These are phyloP conservation scores for Aspergillus nanangensis DNA, from an alignment of 495 filamentous ascomycete species.

Conservation along the genomic window DNA sequence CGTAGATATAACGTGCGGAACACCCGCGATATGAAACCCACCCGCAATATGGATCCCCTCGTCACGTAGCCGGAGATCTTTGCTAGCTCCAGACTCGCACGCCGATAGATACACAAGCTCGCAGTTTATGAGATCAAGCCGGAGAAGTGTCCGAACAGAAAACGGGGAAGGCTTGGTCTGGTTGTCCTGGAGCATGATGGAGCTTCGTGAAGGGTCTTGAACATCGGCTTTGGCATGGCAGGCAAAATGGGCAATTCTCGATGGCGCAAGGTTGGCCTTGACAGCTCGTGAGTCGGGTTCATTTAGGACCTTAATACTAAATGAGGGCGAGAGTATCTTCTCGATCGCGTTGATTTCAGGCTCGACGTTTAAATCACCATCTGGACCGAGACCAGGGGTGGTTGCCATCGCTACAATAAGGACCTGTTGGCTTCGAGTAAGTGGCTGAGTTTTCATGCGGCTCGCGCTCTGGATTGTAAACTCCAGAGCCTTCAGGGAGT, in stretches of 20 bases:
- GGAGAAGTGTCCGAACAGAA: slow-evolving; percentile 7
- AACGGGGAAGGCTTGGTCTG: slow-evolving; percentile 7
- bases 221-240: slow-evolving; percentile 12
- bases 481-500: slow-evolving; percentile 6
- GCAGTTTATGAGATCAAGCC: slow-evolving; percentile 7
- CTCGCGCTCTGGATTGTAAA: not conserved
- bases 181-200: slow-evolving; percentile 11
- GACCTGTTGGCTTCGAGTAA: not conserved
- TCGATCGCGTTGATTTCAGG: slow-evolving; percentile 4
- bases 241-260: slow-evolving; percentile 16
- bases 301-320: not conserved
- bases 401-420: slow-evolving; percentile 11
- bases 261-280: too few relatives aligned
- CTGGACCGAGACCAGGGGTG: slow-evolving; percentile 7
- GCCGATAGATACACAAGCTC: slow-evolving; percentile 18
- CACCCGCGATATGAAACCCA: slow-evolving; percentile 19
- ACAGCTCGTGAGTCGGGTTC: not conserved
- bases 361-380: slow-evolving; percentile 3
- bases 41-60: slow-evolving; percentile 17
- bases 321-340: not conserved
- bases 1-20: slow-evolving; percentile 14
- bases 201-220: slow-evolving; percentile 10
- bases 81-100: slow-evolving; percentile 15
- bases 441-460: not conserved
- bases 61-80: slow-evolving; percentile 9